Evolutionary conservation across 2,329 filamentous ascomycete genomes (phyloP), one percentile per base, ranked within the genome.

Genomic region (Thermochaetoides dissita): DNA sequence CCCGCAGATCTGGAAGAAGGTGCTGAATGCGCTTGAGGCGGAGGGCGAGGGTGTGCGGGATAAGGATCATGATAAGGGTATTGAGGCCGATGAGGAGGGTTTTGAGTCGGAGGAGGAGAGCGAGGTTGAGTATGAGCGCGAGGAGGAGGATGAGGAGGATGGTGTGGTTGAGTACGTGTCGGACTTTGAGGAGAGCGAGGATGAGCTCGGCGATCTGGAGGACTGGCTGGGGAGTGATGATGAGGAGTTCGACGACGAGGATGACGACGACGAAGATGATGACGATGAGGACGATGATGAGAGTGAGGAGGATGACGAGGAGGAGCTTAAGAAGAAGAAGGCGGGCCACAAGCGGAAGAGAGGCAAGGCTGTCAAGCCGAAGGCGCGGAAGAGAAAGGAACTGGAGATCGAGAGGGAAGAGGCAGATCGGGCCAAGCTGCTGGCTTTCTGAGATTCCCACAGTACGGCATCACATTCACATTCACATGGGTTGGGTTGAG

Each of bases 1-100:
- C 61, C 87, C 95, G 61, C 73, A 76, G 10, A 86, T 98, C 47
- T 98, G 91, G 91, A 93, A 93, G 74, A 94, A 88, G 73, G 91
- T 98, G 7, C 76, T 98, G 53, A 79, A 80, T 47, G 86, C 86
- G 3, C 71, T 98, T 63, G 91, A 98, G 72, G 75, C 83, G 53
- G 81, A 82, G 53, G 88, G 89, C 45, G 79, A 93, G 55, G 89
- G 82, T 36, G 70, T 76, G 49, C 71, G 85, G 42, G 89, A 95
- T 59, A 77, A 87, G 64, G 89, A 96, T 60, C 63, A 91, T 59
- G 89, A 95, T 59, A 79, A 88, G 53, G 89, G 88, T 8, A 78
- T 93, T 49, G 79, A 84, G 51, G 84, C 87, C 28, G 81, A 84
- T 4, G 76, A 84, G 38, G 74, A 79, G 33, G 81, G 84, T 4